Base-by-base conservation (phyloP, 228 moss, liverwort and hornwort genomes). In the Sphagnum fallax region DNA sequence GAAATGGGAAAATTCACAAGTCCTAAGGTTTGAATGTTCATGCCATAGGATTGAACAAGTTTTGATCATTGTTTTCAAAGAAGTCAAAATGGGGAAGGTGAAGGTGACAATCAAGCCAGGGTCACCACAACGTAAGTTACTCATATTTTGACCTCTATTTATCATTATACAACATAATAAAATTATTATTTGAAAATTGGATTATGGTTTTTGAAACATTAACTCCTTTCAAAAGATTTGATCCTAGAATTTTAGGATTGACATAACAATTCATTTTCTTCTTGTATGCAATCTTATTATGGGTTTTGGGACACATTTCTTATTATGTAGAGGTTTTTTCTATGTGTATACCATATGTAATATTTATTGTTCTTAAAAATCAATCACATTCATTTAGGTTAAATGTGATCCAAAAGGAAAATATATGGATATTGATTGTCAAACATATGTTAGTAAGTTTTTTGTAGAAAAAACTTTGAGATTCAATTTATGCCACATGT, bases 81-180 rank as follows among this genome's bases (percentile, higher is more conserved):
- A 32, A 57, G 55, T 1, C 55, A 8, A 8, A 14, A 62, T 62
- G 62, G 62, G 62, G 32, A 32, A 32, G 32, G 32, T 32, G 32
- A 62, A 62, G 62, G 62, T 62, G 13, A 16, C 62, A 7, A 5
- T 6, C 2, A 62, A 62, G 62, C 62, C 62, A 6, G 32, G 16
- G 62, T 62, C 62, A 62, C 62, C 62, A 8, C 14, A 14, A 47
- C 14, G 62, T 62, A 62, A 62, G 32, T 62, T 62, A 62, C 7
- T 15, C 16, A 6, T 16, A 47, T 2, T 1, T 47, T 47, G 4
- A 62, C 47, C 9, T 16, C 8, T 9, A 14, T 7, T 2, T 14
- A 58, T 58, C 14, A 10, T 58, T 14, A 0, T 58, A 1, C 10
- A 58, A 58, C 4, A 14, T 58, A 14, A 10, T 58, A 32, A 32